Evolutionary conservation across 2,329 filamentous ascomycete genomes (phyloP), one percentile per base, ranked within the genome.

Genomic region (Atkinsonella hypoxylon): DNA sequence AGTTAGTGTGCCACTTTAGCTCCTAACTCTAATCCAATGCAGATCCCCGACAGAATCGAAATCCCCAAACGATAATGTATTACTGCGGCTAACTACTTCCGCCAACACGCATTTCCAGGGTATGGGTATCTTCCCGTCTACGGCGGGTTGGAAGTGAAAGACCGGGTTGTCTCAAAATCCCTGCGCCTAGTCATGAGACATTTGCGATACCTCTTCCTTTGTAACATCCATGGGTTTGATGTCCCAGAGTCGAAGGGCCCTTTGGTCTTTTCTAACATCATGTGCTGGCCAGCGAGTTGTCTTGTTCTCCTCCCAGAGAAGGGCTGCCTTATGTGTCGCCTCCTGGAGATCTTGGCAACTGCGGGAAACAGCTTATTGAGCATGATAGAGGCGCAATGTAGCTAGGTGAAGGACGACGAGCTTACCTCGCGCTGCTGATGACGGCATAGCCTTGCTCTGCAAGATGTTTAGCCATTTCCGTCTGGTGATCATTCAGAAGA

Each of bases 401-500:
- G 4, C n/a, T 20, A 9, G 22, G 18, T 13, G 15, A 15, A 30
- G 26, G 6, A 36, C n/a, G 12, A 8, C 4, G 36, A 26, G 7
- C 46, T 46, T 75, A 89, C 84, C 77, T 73, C 41, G 88, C 69
- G 49, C 75, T 71, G 11, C 85, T 86, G 58, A 83, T 76, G n/a
- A 90, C 74, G 2, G 88, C 81, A 67, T 94, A 95, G 22, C 85
- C 83, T 57, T 88, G 79, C 22, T 74, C 70, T 32, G 85, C 79
- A 51, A 97, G 76, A 57, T 87, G 83, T 47, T 82, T 74, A 0
- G 91, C 91, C 50, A 98, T 77, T 65, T 97, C 89, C 18, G 81
- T 77, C 67, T 98, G 93, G 63, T 98, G 93, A 60, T 98, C 91
- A 61, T 94, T 83, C 59, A 95, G 77, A 0, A 98, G 77, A 7